Base-by-base conservation (phyloP, 371 early-diverging fungal genomes). In the Circinella minor region DNA sequence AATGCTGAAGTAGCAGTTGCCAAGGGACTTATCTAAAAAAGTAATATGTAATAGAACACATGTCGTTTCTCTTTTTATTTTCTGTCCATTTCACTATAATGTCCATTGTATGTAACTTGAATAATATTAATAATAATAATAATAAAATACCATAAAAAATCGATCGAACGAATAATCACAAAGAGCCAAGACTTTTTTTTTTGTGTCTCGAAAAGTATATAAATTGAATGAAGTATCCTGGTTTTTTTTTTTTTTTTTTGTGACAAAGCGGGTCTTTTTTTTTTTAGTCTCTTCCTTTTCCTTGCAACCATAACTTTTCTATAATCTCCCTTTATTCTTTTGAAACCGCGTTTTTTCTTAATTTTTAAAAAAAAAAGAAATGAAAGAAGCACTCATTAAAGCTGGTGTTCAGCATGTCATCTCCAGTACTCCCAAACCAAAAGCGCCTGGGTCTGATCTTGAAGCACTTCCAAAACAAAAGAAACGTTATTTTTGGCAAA, bases 1-100 rank as follows among this genome's bases (percentile, higher is more conserved):
- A 95, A 98, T 74, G 99, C 99, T n/a, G 98, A 98, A 80, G 84
- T 96, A 37, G 94, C 95, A 36, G 86, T 90, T 65, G 91, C 91
- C 74, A 92, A 91, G 84, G 94, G 93, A 7, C 81, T 91, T 54
- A 74, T 91, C 37, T 84, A 82, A 27, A 27, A 27, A 27, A 27
- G 27, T 27, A 27, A 27, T 27, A 27, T 27, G 27, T 73, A 65
- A 57, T 3, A 9, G 14, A 6, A 57, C 57, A 57, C 11, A 15
- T 51, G 15, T 3, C 15, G 9, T 47, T 11, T 47, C 47, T 15
- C 15, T 51, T 15, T 15, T 51, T 51, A 5, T 51, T n/a, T 51
- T 51, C 8, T 13, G 4, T 0, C 15, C 51, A 0, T 15, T 51
- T 13, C 8, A 4, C 51, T 27, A 27, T 27, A 27, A 27, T 27